Percentiles rank a stretch among this genome's conserved stretches.
phyloP scores from a whole-genome alignment of 768 basidiomycete species.

The Gautieria morchelliformis region DNA sequence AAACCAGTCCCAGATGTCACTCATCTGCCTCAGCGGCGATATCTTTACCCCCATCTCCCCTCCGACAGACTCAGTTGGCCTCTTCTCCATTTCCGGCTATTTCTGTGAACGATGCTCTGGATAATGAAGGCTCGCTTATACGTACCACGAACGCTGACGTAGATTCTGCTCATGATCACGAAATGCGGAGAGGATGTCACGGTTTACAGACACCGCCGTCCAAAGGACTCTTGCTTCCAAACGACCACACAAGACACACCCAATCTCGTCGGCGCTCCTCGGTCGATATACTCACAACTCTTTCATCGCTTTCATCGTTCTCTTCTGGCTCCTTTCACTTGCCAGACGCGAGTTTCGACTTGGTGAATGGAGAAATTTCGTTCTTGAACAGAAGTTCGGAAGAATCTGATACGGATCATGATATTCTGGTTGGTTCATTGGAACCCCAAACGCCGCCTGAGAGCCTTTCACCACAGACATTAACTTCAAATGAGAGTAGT shows the following conservation, averaged over 20 bases:
- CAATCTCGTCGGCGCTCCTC: conserved; percentile 2
- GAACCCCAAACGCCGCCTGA: background rate
- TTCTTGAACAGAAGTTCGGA: background rate
- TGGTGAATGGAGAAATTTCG: conserved; percentile 6
- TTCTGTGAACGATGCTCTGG: background rate
- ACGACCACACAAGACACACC: background rate
- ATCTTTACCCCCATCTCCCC: background rate
- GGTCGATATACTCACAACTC: background rate
- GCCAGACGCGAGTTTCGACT: conserved; percentile 2
- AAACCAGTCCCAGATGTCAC: background rate
- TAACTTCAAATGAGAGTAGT: background rate
- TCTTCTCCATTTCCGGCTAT: background rate
- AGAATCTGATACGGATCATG: background rate
- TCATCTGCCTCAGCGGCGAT: background rate
- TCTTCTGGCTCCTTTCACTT: background rate
- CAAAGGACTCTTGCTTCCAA: background rate
- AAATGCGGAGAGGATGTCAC: background rate
- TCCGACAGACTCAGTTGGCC: background rate
- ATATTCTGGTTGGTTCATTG: background rate
- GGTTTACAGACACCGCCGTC: background rate
- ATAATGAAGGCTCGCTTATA: background rate
- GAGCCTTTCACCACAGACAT: background rate
- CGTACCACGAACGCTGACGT: background rate
- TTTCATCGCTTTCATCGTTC: conserved; percentile 2
- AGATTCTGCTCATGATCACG: background rate